Evolutionary conservation across 768 basidiomycete species (phyloP).

Genomic region (Fibroporia radiculosa): DNA sequence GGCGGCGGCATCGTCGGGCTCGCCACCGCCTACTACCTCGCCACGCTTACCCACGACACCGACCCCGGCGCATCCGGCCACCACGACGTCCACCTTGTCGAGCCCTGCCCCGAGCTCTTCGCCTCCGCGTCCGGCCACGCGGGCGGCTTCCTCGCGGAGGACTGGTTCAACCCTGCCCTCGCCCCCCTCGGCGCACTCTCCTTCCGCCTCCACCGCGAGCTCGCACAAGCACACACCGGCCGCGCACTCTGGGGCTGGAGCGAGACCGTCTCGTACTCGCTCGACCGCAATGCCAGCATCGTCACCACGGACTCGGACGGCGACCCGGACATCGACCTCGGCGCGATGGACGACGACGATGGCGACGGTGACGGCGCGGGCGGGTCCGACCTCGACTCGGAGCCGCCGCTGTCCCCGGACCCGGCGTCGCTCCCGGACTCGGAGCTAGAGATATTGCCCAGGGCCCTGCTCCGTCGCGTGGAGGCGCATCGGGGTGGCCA

Average conservation of each 20-base stretch:
- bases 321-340: constrained; percentile 4
- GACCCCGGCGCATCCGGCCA: constrained; percentile 3
- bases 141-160: constrained; percentile 36
- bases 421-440: background rate
- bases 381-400: constrained; percentile 1
- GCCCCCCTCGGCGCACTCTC: constrained; percentile 27
- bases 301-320: constrained; percentile 3
- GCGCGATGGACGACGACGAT: constrained; percentile 1
- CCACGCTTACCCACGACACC: constrained; percentile 17
- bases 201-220: constrained; percentile 30
- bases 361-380: constrained; percentile 4
- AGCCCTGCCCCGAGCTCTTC: constrained; percentile 31
- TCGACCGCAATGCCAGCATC: constrained; percentile 14
- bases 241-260: constrained; percentile 32
- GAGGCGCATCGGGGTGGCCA: too few relatives aligned
- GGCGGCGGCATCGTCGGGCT: constrained; percentile 42
- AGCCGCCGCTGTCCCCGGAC: background rate
- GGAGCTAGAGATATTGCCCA: background rate
- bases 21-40: constrained; percentile 35
- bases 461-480: background rate
- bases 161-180: constrained; percentile 28
- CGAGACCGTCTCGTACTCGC: constrained; percentile 22
- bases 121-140: constrained; percentile 27
- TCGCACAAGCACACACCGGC: constrained; percentile 32
- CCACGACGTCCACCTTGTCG: constrained; percentile 34